Conservation (phyloP, 2,329 filamentous ascomycete genomes). For the Fusarium lateritium region DNA sequence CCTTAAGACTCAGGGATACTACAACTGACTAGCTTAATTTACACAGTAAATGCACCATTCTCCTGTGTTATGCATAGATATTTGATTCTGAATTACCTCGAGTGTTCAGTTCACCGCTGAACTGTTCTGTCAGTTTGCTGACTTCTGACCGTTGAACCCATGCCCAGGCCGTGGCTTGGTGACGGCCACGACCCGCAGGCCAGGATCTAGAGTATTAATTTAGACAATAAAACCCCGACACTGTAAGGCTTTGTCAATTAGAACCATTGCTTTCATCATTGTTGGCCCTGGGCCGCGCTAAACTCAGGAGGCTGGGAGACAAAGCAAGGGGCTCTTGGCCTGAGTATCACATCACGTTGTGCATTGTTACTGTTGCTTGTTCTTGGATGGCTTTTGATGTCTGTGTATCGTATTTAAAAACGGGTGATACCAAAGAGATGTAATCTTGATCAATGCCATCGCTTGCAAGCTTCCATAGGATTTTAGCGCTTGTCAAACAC, state of each 20-base stretch:
- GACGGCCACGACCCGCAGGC: conserved; percentile 13
- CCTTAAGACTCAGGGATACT: not conserved
- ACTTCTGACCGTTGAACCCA: conserved; percentile 25
- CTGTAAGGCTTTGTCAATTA: not conserved
- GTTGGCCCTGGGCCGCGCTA: conserved; percentile 14
- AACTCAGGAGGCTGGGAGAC: conserved; percentile 39
- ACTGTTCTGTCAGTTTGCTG: not conserved
- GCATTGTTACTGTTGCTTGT: conserved; percentile 12
- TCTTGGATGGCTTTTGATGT: not conserved
- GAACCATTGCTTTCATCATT: conserved; percentile 8
- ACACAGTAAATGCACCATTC: not conserved
- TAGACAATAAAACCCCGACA: conserved; percentile 24
- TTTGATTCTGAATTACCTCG: conserved; percentile 3
- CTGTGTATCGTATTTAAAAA: not conserved
- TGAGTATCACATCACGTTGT: not conserved
- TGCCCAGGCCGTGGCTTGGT: conserved; percentile 27
- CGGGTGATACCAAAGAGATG: not conserved
- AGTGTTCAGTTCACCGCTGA: not conserved
- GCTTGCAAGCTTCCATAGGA: not conserved
- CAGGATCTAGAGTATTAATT: conserved; percentile 2
- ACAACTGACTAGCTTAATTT: conserved; percentile 6
- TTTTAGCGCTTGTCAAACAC: not conserved
- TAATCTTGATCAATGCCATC: not conserved
- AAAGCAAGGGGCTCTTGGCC: conserved; percentile 24
- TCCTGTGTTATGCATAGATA: not conserved